Evolutionary conservation across 2,329 filamentous ascomycete species (phyloP).

Genomic region (Lithohypha guttulata): DNA sequence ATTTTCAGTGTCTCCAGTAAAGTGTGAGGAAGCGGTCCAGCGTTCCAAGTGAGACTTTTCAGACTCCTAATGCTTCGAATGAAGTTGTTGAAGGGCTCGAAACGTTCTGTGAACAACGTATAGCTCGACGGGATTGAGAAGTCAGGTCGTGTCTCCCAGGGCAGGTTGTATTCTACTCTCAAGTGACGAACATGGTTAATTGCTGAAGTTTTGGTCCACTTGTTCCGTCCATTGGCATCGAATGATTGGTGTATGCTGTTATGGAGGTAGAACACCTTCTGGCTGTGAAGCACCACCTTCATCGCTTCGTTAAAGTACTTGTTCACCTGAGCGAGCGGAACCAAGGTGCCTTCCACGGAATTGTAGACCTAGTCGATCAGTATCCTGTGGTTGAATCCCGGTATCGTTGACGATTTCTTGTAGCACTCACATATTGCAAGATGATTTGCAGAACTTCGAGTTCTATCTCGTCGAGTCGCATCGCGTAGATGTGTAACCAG

Average conservation of each 20-base stretch:
- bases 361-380: no score
- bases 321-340: conserved; percentile 3
- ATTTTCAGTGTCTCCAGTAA: background rate
- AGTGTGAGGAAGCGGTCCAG: background rate
- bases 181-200: no score
- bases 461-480: background rate
- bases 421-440: conserved; percentile 6
- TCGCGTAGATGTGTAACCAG: no score
- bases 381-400: no score
- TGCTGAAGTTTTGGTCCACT: no score
- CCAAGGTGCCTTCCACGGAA: no score
- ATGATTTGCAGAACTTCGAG: conserved; percentile 5
- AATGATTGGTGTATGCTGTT: background rate
- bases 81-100: conserved; percentile 4
- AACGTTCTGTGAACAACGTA: background rate
- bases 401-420: no score
- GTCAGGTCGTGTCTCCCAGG: background rate
- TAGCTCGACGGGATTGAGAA: background rate
- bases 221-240: background rate
- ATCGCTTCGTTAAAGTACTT: conserved; percentile 1
- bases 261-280: background rate
- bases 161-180: background rate
- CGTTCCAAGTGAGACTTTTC: conserved; percentile 9
- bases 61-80: conserved; percentile 1
- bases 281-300: background rate